Base-by-base conservation (phyloP, 345 rosid species). In the Eucalyptus brandiana region DNA sequence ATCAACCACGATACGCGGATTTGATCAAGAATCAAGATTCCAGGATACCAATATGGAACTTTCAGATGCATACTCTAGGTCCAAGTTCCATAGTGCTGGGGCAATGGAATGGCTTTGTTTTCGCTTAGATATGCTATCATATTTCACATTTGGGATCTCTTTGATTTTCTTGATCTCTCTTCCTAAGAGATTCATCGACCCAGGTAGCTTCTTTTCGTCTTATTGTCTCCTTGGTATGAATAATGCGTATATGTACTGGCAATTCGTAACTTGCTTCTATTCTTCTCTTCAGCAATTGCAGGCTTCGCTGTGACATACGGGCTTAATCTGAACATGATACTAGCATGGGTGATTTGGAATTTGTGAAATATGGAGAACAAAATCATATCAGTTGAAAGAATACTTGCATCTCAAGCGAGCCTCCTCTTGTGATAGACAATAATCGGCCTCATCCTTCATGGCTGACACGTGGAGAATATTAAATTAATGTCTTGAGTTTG, bases 51-150 rank as follows among this genome's bases (percentile, higher is more conserved):
- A 93, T 88, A 94, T 97, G 96, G 88, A 88, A 89, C 92, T 94
- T 23, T 89, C 86, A 5, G 96, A 96, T 91, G 92, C 89, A 47
- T 93, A 90, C 90, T 92, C 94, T 89, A 91, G 95, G 94, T 93
- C 96, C n/a, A 89, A 80, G 58, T 96, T 96, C 86, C 92, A 95
- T 86, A 87, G 88, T 8, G 85, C 87, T 81, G 95, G 81, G 50
- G 99, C 95, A 69, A 96, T 92, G 96, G 95, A 95, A 86, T 96
- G 99, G 97, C 94, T 96, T 65, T 92, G 94, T 92, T 92, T 96
- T 90, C 96, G 97, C 88, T 89, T 96, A 51, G 97, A 96, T 49
- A 90, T 96, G 85, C 88, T 96, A 85, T 94, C 97, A 56, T 89
- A 95, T 34, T 13, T 94, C 8, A 93, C 95, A 26, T 94, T 96